Percentiles rank a stretch among this genome's conserved stretches.
phyloP scores from a whole-genome alignment of 2,329 filamentous ascomycete genomes.

The Xylaria sp. region DNA sequence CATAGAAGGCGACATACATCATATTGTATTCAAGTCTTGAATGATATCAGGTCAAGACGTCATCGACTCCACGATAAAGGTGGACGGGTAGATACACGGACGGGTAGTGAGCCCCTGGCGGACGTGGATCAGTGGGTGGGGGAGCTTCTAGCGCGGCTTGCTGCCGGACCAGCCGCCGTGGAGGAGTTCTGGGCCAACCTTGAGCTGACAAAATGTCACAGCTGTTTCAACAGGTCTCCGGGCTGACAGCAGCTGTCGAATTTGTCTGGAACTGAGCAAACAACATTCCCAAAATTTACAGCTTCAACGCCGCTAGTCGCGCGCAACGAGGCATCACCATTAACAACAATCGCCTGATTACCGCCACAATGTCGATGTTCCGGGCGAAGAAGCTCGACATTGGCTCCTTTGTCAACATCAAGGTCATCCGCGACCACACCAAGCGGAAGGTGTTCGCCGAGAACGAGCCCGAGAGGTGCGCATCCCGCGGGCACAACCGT shows the following conservation, averaged over 20 bases:
- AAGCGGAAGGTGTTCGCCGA: slow-evolving; percentile 93
- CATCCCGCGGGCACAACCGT: slow-evolving; percentile 6
- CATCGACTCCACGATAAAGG: slow-evolving; percentile 22
- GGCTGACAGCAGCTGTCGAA: slow-evolving; percentile 2
- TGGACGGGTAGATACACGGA: background rate
- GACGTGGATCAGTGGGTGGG: background rate
- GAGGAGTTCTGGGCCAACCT: background rate
- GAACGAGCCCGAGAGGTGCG: slow-evolving; percentile 85
- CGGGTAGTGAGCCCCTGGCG: background rate
- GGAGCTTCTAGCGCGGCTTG: too few species aligned
- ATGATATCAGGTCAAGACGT: slow-evolving; percentile 24
- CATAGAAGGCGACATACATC: slow-evolving; percentile 3
- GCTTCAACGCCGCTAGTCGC: slow-evolving; percentile 2
- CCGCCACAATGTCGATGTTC: slow-evolving; percentile 77
- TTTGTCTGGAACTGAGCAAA: background rate
- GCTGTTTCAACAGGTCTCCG: background rate
- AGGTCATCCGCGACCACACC: slow-evolving; percentile 89
- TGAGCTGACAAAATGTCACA: background rate
- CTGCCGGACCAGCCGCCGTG: too few species aligned
- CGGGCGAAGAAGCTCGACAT: slow-evolving; percentile 88
- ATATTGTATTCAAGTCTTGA: background rate
- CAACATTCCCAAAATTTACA: slow-evolving; percentile 33
- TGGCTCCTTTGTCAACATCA: slow-evolving; percentile 84
- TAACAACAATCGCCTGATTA: slow-evolving; percentile 16
- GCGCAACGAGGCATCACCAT: slow-evolving; percentile 5